phyloP scores from a whole-genome alignment of 2,329 filamentous ascomycete species.

The Ceratocystis alfenasii region DNA sequence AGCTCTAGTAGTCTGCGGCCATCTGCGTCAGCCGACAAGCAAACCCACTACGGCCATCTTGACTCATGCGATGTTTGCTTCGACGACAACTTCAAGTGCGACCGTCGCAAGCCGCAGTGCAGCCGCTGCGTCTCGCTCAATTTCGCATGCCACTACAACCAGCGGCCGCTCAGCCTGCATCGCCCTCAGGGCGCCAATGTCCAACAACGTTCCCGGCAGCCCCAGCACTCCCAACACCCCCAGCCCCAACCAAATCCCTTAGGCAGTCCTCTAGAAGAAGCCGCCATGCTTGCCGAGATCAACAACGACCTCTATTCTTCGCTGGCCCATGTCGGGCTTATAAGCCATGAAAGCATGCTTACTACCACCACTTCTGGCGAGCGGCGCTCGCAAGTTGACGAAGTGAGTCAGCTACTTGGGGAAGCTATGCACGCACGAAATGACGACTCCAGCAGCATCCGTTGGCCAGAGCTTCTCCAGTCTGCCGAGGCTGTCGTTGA shows the following conservation, averaged over 20 bases:
- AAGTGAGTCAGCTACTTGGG: not conserved
- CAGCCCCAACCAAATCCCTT: not conserved
- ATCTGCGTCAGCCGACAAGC: not conserved
- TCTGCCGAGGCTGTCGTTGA: conserved; percentile 4
- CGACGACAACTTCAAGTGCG: not conserved
- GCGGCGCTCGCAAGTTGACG: not conserved
- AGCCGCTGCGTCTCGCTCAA: conserved; percentile 7
- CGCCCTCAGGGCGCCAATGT: not conserved
- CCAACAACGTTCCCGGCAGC: not conserved
- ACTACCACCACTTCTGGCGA: not conserved
- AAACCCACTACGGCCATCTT: not conserved
- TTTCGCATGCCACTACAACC: conserved; percentile 2
- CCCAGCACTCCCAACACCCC: not conserved
- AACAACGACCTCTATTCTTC: conserved; percentile 4
- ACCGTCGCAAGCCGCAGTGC: conserved; percentile 5
- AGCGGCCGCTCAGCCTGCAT: not conserved
- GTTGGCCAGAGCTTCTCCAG: conserved; percentile 3
- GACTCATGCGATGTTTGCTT: conserved; percentile 8
- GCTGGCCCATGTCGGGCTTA: not conserved
- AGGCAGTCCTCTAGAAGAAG: not conserved
- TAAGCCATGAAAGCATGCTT: not conserved
- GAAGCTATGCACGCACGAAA: not conserved
- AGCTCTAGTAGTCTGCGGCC: conserved; percentile 5
- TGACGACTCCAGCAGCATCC: not conserved
- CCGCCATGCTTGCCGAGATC: not conserved